These are phyloP conservation scores for Nakaseomyces kungkrabaensis DNA, from an alignment of 1,139 yeast species.

Conservation along the genomic window DNA sequence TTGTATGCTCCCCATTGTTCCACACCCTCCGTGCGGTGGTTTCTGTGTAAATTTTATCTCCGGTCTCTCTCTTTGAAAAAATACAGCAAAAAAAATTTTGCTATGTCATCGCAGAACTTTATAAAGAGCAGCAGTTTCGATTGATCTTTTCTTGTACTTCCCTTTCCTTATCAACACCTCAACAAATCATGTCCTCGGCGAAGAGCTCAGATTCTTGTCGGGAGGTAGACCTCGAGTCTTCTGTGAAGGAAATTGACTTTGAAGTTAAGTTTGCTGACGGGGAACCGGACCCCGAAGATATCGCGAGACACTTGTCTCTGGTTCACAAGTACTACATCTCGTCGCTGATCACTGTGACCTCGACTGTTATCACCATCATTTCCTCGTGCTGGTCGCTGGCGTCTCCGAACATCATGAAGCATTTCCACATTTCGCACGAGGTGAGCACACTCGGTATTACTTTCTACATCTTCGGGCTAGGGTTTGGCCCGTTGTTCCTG, in stretches of 20 bases:
- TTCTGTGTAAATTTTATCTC: no score
- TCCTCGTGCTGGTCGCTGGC: conserved; percentile 52
- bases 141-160: no score
- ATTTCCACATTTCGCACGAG: conserved; percentile 46
- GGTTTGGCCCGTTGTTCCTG: conserved; percentile 68
- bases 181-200: background rate
- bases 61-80: no score
- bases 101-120: no score
- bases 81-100: no score
- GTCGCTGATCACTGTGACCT: conserved; percentile 39
- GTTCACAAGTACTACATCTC: conserved; percentile 45
- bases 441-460: conserved; percentile 56
- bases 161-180: no score
- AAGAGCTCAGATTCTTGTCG: conserved; percentile 1
- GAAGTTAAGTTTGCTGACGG: conserved; percentile 29
- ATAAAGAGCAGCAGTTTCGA: no score
- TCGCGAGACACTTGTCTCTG: conserved; percentile 32
- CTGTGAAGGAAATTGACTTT: conserved; percentile 6
- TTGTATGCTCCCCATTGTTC: no score
- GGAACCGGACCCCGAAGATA: conserved; percentile 43
- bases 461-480: conserved; percentile 61
- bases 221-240: background rate
- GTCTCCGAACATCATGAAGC: conserved; percentile 37
- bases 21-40: no score
- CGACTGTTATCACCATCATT: conserved; percentile 39